Percentiles rank a stretch among this genome's conserved stretches.
phyloP scores from a whole-genome alignment of 1,139 yeast genomes.

The Pichia sorboxylosa region DNA sequence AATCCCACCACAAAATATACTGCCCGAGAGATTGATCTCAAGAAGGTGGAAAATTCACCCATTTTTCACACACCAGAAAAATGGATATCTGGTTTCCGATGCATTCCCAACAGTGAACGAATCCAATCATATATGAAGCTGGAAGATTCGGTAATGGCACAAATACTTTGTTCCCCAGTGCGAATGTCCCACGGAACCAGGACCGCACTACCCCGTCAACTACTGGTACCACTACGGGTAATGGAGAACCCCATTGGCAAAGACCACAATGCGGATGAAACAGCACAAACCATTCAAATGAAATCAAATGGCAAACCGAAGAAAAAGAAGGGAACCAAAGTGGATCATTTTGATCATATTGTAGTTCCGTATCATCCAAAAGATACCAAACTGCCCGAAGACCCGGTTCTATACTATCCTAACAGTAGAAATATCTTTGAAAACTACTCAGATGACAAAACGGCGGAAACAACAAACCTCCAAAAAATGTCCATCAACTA shows the following conservation, averaged over 20 bases:
- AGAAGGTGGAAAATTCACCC: conserved; percentile 9
- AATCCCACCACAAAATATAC: background rate
- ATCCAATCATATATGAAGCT: conserved; percentile 15
- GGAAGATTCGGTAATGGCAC: conserved; percentile 13
- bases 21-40: background rate
- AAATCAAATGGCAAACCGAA: background rate
- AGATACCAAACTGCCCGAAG: conserved; percentile 6
- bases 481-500: conserved; percentile 2
- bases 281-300: background rate
- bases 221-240: conserved; percentile 15
- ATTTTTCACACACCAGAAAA: conserved; percentile 15
- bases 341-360: conserved; percentile 2
- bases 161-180: conserved; percentile 15
- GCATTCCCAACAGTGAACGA: conserved; percentile 9
- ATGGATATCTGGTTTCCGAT: conserved; percentile 15
- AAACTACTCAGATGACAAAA: background rate
- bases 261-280: background rate
- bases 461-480: background rate
- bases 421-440: background rate
- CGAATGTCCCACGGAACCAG: conserved; percentile 16
- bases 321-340: background rate
- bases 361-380: conserved; percentile 7
- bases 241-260: conserved; percentile 10
- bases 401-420: conserved; percentile 8
- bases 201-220: conserved; percentile 17